Conservation (phyloP, 768 basidiomycete genomes). For the Termitomyces sp. region DNA sequence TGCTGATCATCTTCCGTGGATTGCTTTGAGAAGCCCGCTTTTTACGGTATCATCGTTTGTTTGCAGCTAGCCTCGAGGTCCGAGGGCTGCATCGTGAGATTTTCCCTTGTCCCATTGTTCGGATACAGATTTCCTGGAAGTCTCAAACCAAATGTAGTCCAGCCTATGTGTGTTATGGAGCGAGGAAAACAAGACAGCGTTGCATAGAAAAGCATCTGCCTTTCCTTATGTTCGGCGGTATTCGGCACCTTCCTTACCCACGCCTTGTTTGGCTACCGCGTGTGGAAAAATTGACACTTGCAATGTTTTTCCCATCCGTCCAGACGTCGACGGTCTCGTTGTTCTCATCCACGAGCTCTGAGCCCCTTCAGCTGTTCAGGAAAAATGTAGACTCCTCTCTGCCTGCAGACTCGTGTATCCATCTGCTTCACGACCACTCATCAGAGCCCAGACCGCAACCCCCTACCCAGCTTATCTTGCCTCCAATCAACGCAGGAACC, state of each 20-base stretch:
- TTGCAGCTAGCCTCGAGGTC: neutral
- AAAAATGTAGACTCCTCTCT: constrained; percentile 40
- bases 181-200: neutral
- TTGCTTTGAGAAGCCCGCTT: constrained; percentile 4
- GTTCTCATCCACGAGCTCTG: constrained; percentile 67
- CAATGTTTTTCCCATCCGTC: constrained; percentile 52
- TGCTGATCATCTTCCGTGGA: constrained; percentile 7
- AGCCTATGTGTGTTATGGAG: neutral
- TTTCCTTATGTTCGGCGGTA: neutral
- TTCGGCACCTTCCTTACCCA: neutral
- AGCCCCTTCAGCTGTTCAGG: constrained; percentile 55
- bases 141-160: neutral
- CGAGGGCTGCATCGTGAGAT: neutral
- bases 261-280: neutral
- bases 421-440: constrained; percentile 54
- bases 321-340: constrained; percentile 66
- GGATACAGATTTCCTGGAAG: too few species aligned
- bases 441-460: constrained; percentile 44
- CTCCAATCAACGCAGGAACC: constrained; percentile 23
- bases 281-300: neutral
- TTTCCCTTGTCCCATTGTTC: neutral
- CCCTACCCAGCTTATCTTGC: constrained; percentile 41
- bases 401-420: constrained; percentile 59
- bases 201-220: too few species aligned
- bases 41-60: neutral